Conservation (phyloP, 345 rosid species). For the Eucalyptus fibrosa region DNA sequence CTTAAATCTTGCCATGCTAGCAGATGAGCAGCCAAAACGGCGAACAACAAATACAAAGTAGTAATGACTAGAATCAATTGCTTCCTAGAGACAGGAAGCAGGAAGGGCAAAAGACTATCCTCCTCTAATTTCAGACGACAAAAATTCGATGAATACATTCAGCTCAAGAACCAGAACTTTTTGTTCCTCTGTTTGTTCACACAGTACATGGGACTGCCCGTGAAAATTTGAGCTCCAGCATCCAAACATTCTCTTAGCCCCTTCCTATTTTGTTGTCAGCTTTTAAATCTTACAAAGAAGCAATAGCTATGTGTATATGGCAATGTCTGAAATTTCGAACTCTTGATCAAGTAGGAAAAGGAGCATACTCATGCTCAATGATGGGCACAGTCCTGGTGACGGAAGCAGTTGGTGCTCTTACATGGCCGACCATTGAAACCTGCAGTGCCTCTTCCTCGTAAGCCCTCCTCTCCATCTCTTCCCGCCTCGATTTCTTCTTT, state of each 20-base stretch:
- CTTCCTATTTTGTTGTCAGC: not conserved
- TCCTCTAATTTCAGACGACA: not conserved
- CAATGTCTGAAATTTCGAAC: not conserved
- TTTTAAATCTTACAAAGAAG: not conserved
- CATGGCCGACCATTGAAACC: conserved; percentile 88
- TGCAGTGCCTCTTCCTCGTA: conserved; percentile 92
- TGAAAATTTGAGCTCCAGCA: not conserved
- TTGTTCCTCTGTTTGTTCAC: not conserved
- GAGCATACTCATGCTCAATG: conserved; percentile 49
- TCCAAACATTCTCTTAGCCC: not conserved
- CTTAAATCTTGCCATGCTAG: not conserved
- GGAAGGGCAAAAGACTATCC: not conserved
- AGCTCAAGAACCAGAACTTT: not conserved
- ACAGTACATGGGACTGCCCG: not conserved
- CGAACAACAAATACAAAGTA: not conserved
- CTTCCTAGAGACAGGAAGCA: not conserved
- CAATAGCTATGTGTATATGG: not conserved
- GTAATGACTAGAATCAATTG: not conserved
- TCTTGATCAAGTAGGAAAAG: conserved; percentile 2
- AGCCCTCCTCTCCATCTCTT: conserved; percentile 77
- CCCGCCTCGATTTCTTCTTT: conserved; percentile 64
- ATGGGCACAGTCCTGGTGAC: conserved; percentile 56
- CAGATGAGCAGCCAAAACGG: not conserved
- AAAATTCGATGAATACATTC: not conserved
- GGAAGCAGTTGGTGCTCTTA: conserved; percentile 62